Evolutionary conservation across 192 early-diverging fungal genomes (phyloP).

Genomic region (Entrophospora sp.): DNA sequence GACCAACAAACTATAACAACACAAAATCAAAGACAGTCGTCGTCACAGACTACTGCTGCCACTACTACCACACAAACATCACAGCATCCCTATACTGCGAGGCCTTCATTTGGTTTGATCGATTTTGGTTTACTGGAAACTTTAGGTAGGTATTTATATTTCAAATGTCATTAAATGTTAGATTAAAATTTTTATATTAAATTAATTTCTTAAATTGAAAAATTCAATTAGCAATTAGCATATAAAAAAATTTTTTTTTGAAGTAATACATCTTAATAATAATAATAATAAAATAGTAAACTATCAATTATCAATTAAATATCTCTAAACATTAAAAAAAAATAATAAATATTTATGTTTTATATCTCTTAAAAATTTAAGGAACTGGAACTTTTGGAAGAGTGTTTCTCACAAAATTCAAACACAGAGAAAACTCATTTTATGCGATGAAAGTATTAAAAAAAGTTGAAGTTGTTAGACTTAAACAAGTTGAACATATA

Average conservation of each 20-base stretch:
- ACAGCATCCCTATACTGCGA: constrained; percentile 24
- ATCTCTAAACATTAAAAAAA: not conserved
- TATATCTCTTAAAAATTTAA: constrained; percentile 25
- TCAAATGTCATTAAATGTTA: not conserved
- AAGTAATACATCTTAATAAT: not conserved
- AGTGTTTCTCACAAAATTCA: constrained; percentile 81
- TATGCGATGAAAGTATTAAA: constrained; percentile 85
- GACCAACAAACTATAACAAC: not conserved
- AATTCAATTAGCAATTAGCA: not conserved
- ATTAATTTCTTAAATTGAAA: not conserved
- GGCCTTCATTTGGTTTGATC: constrained; percentile 32
- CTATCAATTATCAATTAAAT: not conserved
- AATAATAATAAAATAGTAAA: not conserved
- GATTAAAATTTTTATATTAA: not conserved
- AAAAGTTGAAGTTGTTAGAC: constrained; percentile 70
- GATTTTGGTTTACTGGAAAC: constrained; percentile 37
- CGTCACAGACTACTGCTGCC: not conserved
- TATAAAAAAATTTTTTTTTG: not conserved
- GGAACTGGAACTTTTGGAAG: constrained; percentile 97
- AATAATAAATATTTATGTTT: not conserved
- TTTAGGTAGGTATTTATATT: constrained; percentile 24
- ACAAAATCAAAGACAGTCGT: not conserved
- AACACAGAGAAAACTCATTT: constrained; percentile 52
- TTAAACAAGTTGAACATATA: constrained; percentile 83
- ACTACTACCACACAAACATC: not conserved